Evolutionary conservation across 2,329 filamentous ascomycete species (phyloP).

Genomic region (Penicillium occitanis): DNA sequence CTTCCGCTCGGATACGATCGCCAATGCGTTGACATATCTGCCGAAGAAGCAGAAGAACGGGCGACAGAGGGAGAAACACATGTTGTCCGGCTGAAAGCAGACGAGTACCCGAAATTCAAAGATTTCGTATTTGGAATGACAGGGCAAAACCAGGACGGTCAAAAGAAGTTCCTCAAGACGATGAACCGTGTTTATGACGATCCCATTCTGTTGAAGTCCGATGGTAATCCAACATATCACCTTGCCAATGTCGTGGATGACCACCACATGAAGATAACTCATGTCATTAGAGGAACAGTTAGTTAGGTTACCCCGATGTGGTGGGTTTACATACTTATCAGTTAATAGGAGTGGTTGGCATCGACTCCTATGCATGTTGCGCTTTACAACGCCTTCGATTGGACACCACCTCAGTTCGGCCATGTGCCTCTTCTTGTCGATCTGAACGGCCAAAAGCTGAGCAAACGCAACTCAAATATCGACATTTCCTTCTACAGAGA

Average conservation of each 20-base stretch:
- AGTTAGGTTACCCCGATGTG: no score
- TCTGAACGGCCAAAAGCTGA: slow-evolving; percentile 70
- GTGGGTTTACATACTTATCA: neutral
- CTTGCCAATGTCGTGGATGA: slow-evolving; percentile 97
- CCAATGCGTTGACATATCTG: slow-evolving; percentile 67
- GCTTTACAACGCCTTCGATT: slow-evolving; percentile 75
- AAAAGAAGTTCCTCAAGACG: slow-evolving; percentile 40
- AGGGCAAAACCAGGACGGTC: slow-evolving; percentile 49
- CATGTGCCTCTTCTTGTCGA: slow-evolving; percentile 76
- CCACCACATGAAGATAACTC: slow-evolving; percentile 90
- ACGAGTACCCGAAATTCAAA: slow-evolving; percentile 64
- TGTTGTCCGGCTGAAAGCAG: slow-evolving; percentile 72
- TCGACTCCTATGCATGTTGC: slow-evolving; percentile 79
- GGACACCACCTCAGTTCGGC: slow-evolving; percentile 72
- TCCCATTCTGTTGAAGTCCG: slow-evolving; percentile 85
- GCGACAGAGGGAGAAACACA: slow-evolving; percentile 68
- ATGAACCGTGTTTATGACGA: slow-evolving; percentile 66
- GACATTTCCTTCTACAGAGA: slow-evolving; percentile 60
- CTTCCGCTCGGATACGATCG: slow-evolving; percentile 66
- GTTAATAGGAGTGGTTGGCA: slow-evolving; percentile 80
- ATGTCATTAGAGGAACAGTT: slow-evolving; percentile 74
- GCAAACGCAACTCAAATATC: slow-evolving; percentile 75
- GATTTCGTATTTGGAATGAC: slow-evolving; percentile 76
- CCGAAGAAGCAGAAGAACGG: slow-evolving; percentile 67
- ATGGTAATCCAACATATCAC: slow-evolving; percentile 93